Evolutionary conservation across 163 green algal genomes (phyloP).

Genomic region (Scenedesmus sp.): DNA sequence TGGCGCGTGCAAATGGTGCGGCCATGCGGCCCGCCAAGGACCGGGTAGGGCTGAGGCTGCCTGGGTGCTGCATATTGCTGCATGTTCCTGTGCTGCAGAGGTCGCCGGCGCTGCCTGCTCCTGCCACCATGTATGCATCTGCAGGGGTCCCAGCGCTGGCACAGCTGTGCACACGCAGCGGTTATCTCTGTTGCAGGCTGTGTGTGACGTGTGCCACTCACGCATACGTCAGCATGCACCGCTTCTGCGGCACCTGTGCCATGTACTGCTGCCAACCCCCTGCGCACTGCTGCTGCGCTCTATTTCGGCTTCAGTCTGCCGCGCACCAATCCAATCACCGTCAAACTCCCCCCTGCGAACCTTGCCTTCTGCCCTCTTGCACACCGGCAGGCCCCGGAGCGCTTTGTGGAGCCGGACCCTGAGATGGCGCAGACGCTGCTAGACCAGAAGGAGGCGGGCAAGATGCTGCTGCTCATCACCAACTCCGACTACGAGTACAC

Average conservation of each 20-base stretch:
- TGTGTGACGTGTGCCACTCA: background rate
- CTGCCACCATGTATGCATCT: background rate
- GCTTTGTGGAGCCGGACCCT: constrained; percentile 89
- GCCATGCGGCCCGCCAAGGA: constrained; percentile 32
- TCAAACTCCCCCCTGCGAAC: background rate
- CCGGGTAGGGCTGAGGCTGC: constrained; percentile 23
- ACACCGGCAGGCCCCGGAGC: constrained; percentile 70
- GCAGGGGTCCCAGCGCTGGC: background rate
- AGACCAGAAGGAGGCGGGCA: constrained; percentile 89
- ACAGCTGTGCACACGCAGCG: background rate
- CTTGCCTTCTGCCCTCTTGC: background rate
- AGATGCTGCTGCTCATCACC: constrained; percentile 95
- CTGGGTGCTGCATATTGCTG: constrained; percentile 29
- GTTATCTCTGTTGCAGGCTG: background rate
- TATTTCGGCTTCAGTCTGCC: background rate
- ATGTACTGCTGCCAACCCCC: background rate
- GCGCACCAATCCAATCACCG: no score
- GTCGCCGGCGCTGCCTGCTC: background rate
- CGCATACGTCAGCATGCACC: no score
- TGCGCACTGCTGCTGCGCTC: background rate
- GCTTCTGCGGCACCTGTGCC: no score
- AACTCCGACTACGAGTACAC: constrained; percentile 81
- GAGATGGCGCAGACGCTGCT: constrained; percentile 89
- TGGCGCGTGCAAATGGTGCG: constrained; percentile 32
- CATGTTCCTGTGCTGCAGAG: background rate